These are phyloP conservation scores for Baudoinia panamericana DNA, from an alignment of 495 filamentous ascomycete species.

Conservation along the genomic window DNA sequence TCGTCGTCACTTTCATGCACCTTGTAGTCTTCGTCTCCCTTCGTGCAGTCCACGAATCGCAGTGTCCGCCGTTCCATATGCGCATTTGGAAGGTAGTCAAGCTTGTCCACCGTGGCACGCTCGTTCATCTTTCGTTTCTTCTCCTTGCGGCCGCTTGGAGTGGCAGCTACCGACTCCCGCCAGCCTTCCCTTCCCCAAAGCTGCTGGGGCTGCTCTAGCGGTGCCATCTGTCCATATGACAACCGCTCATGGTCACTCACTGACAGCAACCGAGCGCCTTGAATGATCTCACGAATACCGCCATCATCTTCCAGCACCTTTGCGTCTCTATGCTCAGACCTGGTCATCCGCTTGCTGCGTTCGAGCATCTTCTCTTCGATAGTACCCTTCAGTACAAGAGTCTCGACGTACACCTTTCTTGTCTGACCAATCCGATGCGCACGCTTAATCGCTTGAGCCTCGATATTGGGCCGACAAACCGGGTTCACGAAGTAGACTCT, in stretches of 20 bases:
- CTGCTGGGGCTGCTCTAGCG: conserved; percentile 39
- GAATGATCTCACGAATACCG: conserved; percentile 65
- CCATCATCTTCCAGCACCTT: conserved; percentile 64
- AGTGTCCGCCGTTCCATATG: not conserved
- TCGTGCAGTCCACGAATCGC: conserved; percentile 5
- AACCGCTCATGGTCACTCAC: conserved; percentile 36
- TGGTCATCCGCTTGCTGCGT: conserved; percentile 63
- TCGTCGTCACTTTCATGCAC: conserved; percentile 6
- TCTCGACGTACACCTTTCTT: conserved; percentile 72
- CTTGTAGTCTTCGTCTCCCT: not conserved
- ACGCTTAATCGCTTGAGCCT: conserved; percentile 85
- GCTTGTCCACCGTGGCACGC: no score
- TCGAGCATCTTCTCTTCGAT: conserved; percentile 76
- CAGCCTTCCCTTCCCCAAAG: conserved; percentile 41
- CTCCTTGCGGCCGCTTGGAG: not conserved
- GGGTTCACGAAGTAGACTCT: conserved; percentile 89
- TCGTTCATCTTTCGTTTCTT: not conserved
- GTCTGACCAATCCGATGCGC: conserved; percentile 80
- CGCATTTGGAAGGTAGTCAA: no score
- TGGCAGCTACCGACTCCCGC: conserved; percentile 5
- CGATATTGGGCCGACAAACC: conserved; percentile 70
- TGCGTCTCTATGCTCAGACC: conserved; percentile 54
- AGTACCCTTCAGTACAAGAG: conserved; percentile 56
- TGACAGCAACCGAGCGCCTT: conserved; percentile 52
- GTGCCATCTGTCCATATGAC: conserved; percentile 43